Conservation (phyloP, 352 stramenopile species). For the Achlya hypogyna region DNA sequence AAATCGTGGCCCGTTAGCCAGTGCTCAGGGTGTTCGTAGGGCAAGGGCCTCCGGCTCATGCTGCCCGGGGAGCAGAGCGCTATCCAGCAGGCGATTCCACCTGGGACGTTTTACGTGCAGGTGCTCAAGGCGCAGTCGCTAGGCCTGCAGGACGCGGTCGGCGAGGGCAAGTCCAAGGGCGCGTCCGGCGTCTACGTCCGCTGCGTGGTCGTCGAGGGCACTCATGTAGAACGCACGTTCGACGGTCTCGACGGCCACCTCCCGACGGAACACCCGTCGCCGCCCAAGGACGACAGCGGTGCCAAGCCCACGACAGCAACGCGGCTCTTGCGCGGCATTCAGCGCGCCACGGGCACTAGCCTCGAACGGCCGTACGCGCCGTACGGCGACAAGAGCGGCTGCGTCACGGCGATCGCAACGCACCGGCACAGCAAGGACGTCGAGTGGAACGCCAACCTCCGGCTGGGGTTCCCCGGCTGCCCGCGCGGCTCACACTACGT, state of each 20-base stretch:
- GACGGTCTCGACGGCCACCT: constrained; percentile 40
- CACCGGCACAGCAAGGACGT: constrained; percentile 24
- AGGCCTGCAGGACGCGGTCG: constrained; percentile 29
- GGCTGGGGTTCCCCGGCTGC: constrained; percentile 67
- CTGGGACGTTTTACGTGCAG: constrained; percentile 74
- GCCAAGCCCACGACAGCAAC: constrained; percentile 38
- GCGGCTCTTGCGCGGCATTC: constrained; percentile 58
- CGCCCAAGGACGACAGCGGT: background rate
- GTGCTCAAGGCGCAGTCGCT: constrained; percentile 65
- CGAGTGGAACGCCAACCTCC: constrained; percentile 65
- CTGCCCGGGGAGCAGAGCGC: constrained; percentile 62
- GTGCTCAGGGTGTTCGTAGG: constrained; percentile 21
- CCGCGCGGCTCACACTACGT: constrained; percentile 65
- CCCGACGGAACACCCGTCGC: constrained; percentile 16
- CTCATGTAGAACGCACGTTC: constrained; percentile 60
- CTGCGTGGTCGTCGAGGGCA: constrained; percentile 68
- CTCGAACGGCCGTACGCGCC: constrained; percentile 57
- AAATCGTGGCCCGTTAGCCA: background rate
- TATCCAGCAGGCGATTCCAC: constrained; percentile 62
- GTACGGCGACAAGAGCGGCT: constrained; percentile 64
- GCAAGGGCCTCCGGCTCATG: constrained; percentile 70
- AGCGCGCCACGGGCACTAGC: constrained; percentile 61
- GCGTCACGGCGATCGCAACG: constrained; percentile 56
- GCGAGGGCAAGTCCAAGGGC: background rate
- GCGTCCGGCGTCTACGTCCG: constrained; percentile 49